Conservation (phyloP, 2,329 filamentous ascomycete genomes). For the Microsporum audouinii region DNA sequence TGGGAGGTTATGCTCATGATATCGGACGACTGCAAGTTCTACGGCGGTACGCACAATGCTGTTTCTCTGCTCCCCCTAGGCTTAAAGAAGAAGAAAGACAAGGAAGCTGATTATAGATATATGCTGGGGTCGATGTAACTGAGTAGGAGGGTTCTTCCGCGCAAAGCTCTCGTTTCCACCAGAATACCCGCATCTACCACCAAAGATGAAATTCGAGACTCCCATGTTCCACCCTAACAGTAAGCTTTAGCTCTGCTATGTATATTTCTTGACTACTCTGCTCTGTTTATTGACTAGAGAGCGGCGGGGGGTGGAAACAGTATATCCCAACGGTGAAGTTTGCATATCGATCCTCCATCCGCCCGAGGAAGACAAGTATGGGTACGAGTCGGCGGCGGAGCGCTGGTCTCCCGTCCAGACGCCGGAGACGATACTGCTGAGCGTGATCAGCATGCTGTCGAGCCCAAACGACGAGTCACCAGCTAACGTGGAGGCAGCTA, state of each 20-base stretch:
- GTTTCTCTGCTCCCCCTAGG: background rate
- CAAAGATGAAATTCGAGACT: constrained; percentile 73
- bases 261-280: background rate
- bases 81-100: background rate
- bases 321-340: constrained; percentile 75
- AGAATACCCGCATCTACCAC: constrained; percentile 78
- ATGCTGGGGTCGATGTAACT: background rate
- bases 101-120: background rate
- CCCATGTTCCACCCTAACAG: constrained; percentile 91
- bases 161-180: constrained; percentile 71
- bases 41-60: constrained; percentile 56
- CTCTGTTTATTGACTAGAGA: background rate
- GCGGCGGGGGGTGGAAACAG: constrained; percentile 23
- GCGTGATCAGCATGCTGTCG: constrained; percentile 82
- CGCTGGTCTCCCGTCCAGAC: constrained; percentile 92
- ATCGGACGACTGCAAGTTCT: constrained; percentile 82
- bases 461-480: constrained; percentile 92
- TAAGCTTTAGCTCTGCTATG: constrained; percentile 26
- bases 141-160: constrained; percentile 80
- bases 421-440: constrained; percentile 85
- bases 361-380: constrained; percentile 84
- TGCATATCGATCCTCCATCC: constrained; percentile 97
- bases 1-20: constrained; percentile 99
- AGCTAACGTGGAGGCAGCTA: constrained; percentile 87
- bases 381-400: constrained; percentile 82